Percentiles rank a stretch among this genome's conserved stretches.
Conservation (phyloP, 306 rosid species). For the Vicia faba region DNA sequence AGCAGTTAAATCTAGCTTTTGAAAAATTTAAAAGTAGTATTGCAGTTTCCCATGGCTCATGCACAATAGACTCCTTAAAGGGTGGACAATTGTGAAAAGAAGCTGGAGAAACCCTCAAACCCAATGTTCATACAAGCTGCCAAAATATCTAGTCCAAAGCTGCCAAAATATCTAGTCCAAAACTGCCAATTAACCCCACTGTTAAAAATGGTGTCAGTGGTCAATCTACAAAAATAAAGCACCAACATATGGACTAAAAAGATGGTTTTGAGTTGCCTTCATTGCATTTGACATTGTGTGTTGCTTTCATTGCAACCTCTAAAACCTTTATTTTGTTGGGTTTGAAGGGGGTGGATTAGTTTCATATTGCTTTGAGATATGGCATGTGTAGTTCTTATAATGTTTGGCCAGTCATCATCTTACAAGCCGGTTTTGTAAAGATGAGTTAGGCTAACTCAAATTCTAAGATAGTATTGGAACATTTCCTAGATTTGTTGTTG, state of each 20-base stretch:
- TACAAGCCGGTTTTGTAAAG: too few relatives aligned
- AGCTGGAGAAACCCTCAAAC: conserved; percentile 2
- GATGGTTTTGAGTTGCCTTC: too few relatives aligned
- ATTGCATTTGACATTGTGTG: too few relatives aligned
- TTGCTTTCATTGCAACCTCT: too few relatives aligned
- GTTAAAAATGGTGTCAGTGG: background rate
- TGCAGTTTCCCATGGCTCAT: background rate
- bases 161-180: background rate
- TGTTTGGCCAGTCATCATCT: too few relatives aligned
- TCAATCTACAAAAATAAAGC: background rate
- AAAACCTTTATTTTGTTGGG: too few relatives aligned
- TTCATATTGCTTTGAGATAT: too few relatives aligned
- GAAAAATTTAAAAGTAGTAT: background rate
- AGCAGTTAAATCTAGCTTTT: background rate
- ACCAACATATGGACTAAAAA: background rate
- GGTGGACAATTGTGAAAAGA: conserved; percentile 23
- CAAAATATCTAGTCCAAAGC: background rate
- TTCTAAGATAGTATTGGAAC: too few relatives aligned
- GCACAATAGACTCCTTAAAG: background rate
- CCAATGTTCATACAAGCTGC: conserved; percentile 6
- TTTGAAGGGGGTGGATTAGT: too few relatives aligned
- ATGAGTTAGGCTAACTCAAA: too few relatives aligned
- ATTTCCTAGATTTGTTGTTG: too few relatives aligned
- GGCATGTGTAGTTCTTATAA: too few relatives aligned
- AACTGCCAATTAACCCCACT: conserved; percentile 6